Base-by-base conservation (phyloP, 306 rosid genomes). In the Canavalia gladiata region DNA sequence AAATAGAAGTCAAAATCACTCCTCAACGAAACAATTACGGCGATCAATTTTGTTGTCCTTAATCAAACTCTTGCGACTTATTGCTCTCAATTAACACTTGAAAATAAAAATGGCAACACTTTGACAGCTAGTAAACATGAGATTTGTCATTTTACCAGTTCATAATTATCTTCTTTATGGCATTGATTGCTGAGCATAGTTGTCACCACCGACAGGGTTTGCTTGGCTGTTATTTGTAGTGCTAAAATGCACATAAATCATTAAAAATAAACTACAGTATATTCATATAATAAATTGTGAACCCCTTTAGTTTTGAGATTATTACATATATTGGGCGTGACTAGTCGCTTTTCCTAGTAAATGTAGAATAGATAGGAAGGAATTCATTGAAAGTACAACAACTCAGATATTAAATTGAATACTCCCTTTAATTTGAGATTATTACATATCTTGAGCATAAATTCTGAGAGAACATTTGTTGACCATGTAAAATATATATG, bases 401-500 rank as follows among this genome's bases (percentile, higher is more conserved):
- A 37, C 49, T 58, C 34, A 77, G 18, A 68, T 50, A 68, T 2
- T 28, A 50, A 50, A 69, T 10, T 30, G 78, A 41, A 50, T 68
- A 68, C 68, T 18, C 66, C 1, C 77, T 76, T 71, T 9, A 43
- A 52, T 42, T 59, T 35, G 59, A 52, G 75, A 70, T 79, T 74
- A 70, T 74, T 34, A 75, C 82, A 63, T 72, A 76, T 42, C 29
- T 49, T n/a, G 34, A 34, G 77, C 75, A 81, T 65, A 59, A 76
- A 81, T 82, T 41, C 68, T 33, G 30, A 54, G 49, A 74, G 35
- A 6, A 57, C 49, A 55, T 51, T 31, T 54, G 13, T 12, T 54
- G 65, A 72, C 41, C 62, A 39, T 41, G 60, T 51, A 73, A 75
- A 66, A 75, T 10, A 79, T 67, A 67, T 18, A 78, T 68, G 76